Evolutionary conservation across 495 filamentous ascomycete genomes (phyloP), one percentile per base, ranked within the genome.

Genomic region (Tricharina praecox): DNA sequence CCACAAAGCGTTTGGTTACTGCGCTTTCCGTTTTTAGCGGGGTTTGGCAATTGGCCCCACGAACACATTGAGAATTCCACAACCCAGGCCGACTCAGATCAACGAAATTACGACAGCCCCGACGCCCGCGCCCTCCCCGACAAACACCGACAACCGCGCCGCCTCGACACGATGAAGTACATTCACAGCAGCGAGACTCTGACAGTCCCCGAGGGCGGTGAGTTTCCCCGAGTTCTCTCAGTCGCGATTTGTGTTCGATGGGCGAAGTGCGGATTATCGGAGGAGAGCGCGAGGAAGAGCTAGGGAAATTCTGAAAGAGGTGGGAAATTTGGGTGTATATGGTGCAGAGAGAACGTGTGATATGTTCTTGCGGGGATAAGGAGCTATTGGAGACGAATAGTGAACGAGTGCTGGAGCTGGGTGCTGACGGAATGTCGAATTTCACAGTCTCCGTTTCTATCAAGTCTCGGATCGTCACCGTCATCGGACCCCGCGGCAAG

Each of bases 121-220:
- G 13, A 16, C 41, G 18, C 13, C 47, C 47, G 50, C 23, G 15
- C 26, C 39, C 45, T 50, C 52, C 20, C 30, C 47, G 54, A 55
- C 47, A 48, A 57, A 48, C 51, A 44, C 48, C 18, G 54, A 54
- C 43, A 46, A 54, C 44, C 38, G 35, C 20, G 56, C 55, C 67
- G 7, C 43, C 45, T 37, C 45, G 68, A 64, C 75, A 90, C 80
- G 68, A 94, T 94, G 86, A 82, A 80, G 73, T 93, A 93, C 79
- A 94, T 96, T 73, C 85, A 95, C 74, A 88, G 82, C 63, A 72
- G 82, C 71, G 88, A 97, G 78, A 75, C 76, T 70, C 76, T 97
- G 70, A 74, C 75, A 59, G 82, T 97, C 67, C 90, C 92, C 53
- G 84, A 94, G 66, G 85, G 84, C 71, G 90, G 92, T 95, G 79